Percentiles rank a stretch among this genome's conserved stretches.
Evolutionary conservation across 768 basidiomycete genomes (phyloP).

Genomic region (Tricholoma saponaceum): DNA sequence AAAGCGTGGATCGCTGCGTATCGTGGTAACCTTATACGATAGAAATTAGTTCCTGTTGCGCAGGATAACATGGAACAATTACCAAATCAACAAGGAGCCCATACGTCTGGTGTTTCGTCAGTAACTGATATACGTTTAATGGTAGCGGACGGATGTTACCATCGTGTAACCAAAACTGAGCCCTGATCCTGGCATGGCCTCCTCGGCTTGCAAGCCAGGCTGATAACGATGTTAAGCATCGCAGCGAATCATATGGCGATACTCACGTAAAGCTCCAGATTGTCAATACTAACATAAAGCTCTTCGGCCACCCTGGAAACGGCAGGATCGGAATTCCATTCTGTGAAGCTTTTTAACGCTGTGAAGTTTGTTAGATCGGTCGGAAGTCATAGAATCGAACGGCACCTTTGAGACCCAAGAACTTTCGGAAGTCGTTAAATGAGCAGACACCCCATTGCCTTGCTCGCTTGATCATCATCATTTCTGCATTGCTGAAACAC

Average conservation of each 20-base stretch:
- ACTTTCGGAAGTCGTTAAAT: constrained; percentile 18
- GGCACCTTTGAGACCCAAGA: constrained; percentile 16
- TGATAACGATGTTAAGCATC: too few species aligned
- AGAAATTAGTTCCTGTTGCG: not conserved
- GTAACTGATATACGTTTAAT: too few species aligned
- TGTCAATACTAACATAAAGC: constrained; percentile 30
- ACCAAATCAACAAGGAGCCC: constrained; percentile 18
- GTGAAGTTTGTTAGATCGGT: not conserved
- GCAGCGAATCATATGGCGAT: too few species aligned
- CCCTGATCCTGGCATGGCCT: constrained; percentile 8
- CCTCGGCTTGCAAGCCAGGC: constrained; percentile 17
- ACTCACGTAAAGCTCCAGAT: constrained; percentile 33
- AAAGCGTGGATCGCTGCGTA: constrained; percentile 20
- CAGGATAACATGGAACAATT: not conserved
- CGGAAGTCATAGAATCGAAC: not conserved
- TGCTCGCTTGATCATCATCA: constrained; percentile 10
- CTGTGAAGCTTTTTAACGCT: constrained; percentile 25
- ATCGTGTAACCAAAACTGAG: constrained; percentile 21
- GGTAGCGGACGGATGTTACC: constrained; percentile 18
- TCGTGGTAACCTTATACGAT: constrained; percentile 13
- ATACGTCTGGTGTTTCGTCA: constrained; percentile 11
- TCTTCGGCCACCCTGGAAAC: constrained; percentile 18
- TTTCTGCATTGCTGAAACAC: constrained; percentile 4
- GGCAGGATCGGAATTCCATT: constrained; percentile 27
- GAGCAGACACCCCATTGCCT: constrained; percentile 12